Percentiles rank a stretch among this genome's conserved stretches.
phyloP scores from a whole-genome alignment of 179 eudicot species.

The Camellia oleifera region DNA sequence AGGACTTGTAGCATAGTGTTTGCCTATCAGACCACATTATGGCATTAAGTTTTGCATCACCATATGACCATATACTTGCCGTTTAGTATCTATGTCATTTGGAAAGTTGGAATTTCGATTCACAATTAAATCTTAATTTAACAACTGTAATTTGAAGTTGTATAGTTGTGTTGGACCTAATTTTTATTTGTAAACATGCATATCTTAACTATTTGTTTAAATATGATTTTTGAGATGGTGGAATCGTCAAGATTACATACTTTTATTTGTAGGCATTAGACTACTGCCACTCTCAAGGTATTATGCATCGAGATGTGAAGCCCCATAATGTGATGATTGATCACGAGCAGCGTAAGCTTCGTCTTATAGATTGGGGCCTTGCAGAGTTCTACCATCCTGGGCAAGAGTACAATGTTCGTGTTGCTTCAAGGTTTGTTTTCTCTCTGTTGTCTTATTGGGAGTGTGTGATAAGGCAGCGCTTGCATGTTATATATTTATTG shows the following conservation, averaged over 20 bases:
- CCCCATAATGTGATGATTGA: constrained; percentile 98
- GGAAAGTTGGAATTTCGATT: background rate
- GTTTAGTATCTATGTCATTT: background rate
- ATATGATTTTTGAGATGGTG: background rate
- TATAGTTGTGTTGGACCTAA: background rate
- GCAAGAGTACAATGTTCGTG: constrained; percentile 87
- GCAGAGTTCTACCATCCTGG: constrained; percentile 96
- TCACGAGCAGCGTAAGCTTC: constrained; percentile 89
- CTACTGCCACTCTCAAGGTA: constrained; percentile 92
- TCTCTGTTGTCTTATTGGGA: background rate
- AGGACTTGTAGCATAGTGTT: background rate
- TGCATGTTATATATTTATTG: background rate
- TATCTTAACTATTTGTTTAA: background rate
- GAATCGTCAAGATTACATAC: background rate
- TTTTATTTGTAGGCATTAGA: constrained; percentile 63
- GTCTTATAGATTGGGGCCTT: constrained; percentile 96
- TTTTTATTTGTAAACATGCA: background rate
- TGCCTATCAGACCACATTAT: background rate
- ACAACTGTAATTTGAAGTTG: background rate
- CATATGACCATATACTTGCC: background rate
- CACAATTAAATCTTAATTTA: background rate
- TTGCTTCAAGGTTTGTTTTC: constrained; percentile 73
- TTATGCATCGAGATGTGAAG: constrained; percentile 95
- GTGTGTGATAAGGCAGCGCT: background rate
- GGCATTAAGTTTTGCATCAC: background rate